Base-by-base conservation (phyloP, 2,329 filamentous ascomycete genomes). In the Trichocomaceae sp. region DNA sequence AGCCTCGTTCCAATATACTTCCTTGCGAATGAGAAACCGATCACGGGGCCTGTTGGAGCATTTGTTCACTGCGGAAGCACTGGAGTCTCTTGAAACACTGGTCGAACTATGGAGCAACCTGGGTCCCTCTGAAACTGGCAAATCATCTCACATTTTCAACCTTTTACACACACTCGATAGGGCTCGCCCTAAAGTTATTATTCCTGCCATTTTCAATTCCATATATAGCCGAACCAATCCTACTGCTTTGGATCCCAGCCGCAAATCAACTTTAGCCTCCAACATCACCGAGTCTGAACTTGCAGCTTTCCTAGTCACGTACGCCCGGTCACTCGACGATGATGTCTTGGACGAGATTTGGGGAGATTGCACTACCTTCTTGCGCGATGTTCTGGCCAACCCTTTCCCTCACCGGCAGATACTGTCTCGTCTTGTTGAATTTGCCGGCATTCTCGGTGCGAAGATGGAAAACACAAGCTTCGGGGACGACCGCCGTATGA, bases 401-500 rank as follows among this genome's bases (percentile, higher is more conserved):
- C 95, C 93, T 1, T 90, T 99, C 64, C 93, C 93, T 2, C 92
- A 99, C 72, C 81, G 93, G 54, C 91, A 96, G 66, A 92, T 91
- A 7, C 73, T 99, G 39, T 88, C 93, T 6, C 84, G 86, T 50
- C 75, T 99, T 45, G 76, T 99, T 12, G 88, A 95, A 63, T 96
- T 97, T 65, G 87, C 90, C 0, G 87, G 88, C 1, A 88, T 95
- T 39, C 75, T 99, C 37, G 92, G 93, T 1, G 87, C 93, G 67
- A 99, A 99, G 75, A 87, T 97, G 49, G 91, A 96, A 69, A 96
- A 99, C 63, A 99, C 92, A 12, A 96, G 91, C 63, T 97, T 96
- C 72, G 92, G 92, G 33, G 92, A 97, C 73, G 89, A 96, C 72
- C 82, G 85, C 50, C 90, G 87, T 70, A 96, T 96, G 90, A 83